Base-by-base conservation (phyloP, 2,329 filamentous ascomycete genomes). In the Cladophialophora psammophila region DNA sequence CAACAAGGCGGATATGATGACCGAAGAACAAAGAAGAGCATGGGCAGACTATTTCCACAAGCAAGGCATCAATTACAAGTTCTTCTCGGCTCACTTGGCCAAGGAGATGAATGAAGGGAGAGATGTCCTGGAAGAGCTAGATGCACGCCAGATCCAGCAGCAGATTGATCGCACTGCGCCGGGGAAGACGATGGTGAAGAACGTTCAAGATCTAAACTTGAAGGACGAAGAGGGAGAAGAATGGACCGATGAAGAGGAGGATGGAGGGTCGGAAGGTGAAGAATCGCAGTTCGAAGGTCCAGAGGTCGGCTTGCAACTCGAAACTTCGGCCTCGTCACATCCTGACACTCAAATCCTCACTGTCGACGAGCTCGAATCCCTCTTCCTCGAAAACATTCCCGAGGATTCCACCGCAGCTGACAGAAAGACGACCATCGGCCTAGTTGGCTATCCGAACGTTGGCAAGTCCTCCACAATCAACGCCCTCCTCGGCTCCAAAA, bases 1-100 rank as follows among this genome's bases (percentile, higher is more conserved):
- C 76, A 99, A 99, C 85, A 99, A 99, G 84, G 94, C 95, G 54
- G 95, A 99, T 80, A 97, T 99, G 95, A 94, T 99, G 92, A 96
- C 94, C 1, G 79, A 88, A 56, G 88, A 88, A 74, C 96, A 99
- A 81, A 85, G 95, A 71, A 86, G 86, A 71, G 84, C 85, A 0
- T 99, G 95, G 95, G 94, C 94, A 2, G 87, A 91, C 72, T 93
- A 97, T 76, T 92, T 99, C 73, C 90, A 90, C 72, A 83, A 88
- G 72, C 88, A 91, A 32, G 88, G 89, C 34, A 96, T 99, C 75
- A 88, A 91, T 62, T 99, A 95, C 84, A 91, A 91, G 74, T 99
- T 98, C 83, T 99, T 99, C 83, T 99, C 96, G 1, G 95, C 95
- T 1, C 89, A 91, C 68, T 79, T 99, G 66, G 95, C 95, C 10